These are phyloP conservation scores for Penicillium sp. DNA, from an alignment of 2,329 filamentous ascomycete species.

Conservation along the genomic window DNA sequence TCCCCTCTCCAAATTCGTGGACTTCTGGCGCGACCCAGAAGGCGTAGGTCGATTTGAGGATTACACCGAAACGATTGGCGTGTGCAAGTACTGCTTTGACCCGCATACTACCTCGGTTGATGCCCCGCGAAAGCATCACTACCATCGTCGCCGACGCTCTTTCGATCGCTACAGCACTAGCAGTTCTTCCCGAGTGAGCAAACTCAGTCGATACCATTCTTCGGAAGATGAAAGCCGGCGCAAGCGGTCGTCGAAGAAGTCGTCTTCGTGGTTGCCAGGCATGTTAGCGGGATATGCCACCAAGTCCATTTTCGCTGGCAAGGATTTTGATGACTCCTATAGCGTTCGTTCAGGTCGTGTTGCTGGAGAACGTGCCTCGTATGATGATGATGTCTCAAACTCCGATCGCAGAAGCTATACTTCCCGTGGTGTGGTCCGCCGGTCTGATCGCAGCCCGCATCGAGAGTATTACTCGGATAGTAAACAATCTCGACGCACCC, in stretches of 20 bases:
- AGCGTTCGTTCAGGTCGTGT: conserved; percentile 60
- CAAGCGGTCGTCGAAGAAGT: conserved; percentile 50
- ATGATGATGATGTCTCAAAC: conserved; percentile 32
- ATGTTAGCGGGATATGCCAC: conserved; percentile 61
- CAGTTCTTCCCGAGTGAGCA: conserved; percentile 55
- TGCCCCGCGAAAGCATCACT: conserved; percentile 65
- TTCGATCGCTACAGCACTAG: conserved; percentile 49
- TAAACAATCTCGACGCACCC: conserved; percentile 36
- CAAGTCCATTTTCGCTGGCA: conserved; percentile 56
- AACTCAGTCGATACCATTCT: conserved; percentile 61
- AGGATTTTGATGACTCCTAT: conserved; percentile 65
- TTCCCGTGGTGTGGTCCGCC: conserved; percentile 46
- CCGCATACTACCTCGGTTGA: conserved; percentile 59
- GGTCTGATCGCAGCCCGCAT: conserved; percentile 35
- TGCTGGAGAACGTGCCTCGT: conserved; percentile 31
- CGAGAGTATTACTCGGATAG: conserved; percentile 40
- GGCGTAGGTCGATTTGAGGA: conserved; percentile 69
- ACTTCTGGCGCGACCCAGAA: conserved; percentile 67
- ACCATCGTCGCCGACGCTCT: conserved; percentile 50
- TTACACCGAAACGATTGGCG: conserved; percentile 69
- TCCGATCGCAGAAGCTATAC: conserved; percentile 46
- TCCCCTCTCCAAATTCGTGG: conserved; percentile 59
- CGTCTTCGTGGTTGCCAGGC: conserved; percentile 56
- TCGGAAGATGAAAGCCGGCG: conserved; percentile 56
- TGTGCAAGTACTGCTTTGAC: conserved; percentile 69